A percentile compares a stretch with the other conserved stretches of the same genome.
Conservation (phyloP, 2,329 filamentous ascomycete genomes). For the Exophiala sideris region DNA sequence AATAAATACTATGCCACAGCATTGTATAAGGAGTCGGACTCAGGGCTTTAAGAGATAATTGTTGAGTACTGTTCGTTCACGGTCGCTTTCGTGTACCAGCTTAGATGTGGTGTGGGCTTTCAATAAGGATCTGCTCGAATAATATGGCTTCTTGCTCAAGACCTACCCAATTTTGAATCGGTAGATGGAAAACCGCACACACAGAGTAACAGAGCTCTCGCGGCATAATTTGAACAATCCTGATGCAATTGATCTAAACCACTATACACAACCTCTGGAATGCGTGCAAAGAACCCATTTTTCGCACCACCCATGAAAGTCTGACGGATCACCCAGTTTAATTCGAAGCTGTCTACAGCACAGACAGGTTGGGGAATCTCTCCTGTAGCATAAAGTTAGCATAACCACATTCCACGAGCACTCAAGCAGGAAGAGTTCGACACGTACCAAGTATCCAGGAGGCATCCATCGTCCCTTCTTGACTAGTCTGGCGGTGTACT, state of each 20-base stretch:
- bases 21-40: constrained; percentile 28
- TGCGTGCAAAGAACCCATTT: background rate
- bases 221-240: constrained; percentile 5
- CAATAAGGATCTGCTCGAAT: too few species aligned
- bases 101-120: too few species aligned
- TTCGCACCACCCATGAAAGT: background rate
- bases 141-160: too few species aligned
- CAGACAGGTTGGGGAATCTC: constrained; percentile 96
- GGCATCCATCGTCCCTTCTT: constrained; percentile 98
- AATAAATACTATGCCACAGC: constrained; percentile 26
- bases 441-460: constrained; percentile 93
- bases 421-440: background rate
- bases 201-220: too few species aligned
- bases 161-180: too few species aligned
- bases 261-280: constrained; percentile 26
- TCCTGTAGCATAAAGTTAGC: constrained; percentile 57
- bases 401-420: constrained; percentile 8
- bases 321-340: constrained; percentile 1
- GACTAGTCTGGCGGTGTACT: constrained; percentile 91
- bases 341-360: constrained; percentile 65
- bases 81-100: too few species aligned
- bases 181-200: too few species aligned
- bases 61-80: background rate
- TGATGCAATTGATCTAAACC: constrained; percentile 23
- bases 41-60: constrained; percentile 24